Percentiles rank a stretch among this genome's conserved stretches.
phyloP scores from a whole-genome alignment of 345 rosid genomes.

The Citrus mangshanensis region DNA sequence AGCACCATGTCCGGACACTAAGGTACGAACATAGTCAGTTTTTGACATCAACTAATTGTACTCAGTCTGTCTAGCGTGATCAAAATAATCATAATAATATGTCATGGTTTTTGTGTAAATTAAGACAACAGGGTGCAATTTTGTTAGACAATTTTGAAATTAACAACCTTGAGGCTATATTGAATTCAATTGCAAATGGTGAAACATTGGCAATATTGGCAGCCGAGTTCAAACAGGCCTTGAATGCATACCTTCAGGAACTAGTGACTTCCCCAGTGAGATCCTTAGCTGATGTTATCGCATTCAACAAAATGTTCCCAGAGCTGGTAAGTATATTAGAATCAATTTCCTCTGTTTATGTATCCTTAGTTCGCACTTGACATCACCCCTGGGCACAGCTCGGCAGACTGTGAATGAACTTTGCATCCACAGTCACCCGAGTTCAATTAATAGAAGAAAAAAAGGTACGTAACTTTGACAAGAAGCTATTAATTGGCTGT shows the following conservation, averaged over 20 bases:
- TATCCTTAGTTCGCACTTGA: not conserved
- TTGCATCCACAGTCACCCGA: too few species aligned
- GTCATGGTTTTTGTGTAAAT: not conserved
- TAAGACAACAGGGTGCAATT: constrained; percentile 30
- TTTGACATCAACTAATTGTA: not conserved
- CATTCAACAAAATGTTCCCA: constrained; percentile 21
- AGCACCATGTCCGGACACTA: constrained; percentile 25
- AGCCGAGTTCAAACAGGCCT: constrained; percentile 26
- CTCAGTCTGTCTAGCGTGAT: not conserved
- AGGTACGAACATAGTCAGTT: constrained; percentile 20
- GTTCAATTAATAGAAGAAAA: too few species aligned
- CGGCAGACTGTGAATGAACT: too few species aligned
- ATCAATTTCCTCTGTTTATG: not conserved
- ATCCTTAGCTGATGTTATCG: constrained; percentile 29
- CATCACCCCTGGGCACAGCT: not conserved
- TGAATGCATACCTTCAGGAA: constrained; percentile 26
- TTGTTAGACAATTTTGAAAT: constrained; percentile 24
- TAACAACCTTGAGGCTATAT: not conserved
- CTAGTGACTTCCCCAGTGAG: constrained; percentile 29
- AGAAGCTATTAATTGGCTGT: not conserved
- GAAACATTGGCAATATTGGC: constrained; percentile 17
- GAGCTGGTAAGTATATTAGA: constrained; percentile 21
- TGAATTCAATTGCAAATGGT: not conserved
- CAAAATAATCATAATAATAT: not conserved
- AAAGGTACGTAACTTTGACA: too few species aligned